Conservation (phyloP, 371 early-diverging fungal genomes). For the Sporodiniella umbellata region DNA sequence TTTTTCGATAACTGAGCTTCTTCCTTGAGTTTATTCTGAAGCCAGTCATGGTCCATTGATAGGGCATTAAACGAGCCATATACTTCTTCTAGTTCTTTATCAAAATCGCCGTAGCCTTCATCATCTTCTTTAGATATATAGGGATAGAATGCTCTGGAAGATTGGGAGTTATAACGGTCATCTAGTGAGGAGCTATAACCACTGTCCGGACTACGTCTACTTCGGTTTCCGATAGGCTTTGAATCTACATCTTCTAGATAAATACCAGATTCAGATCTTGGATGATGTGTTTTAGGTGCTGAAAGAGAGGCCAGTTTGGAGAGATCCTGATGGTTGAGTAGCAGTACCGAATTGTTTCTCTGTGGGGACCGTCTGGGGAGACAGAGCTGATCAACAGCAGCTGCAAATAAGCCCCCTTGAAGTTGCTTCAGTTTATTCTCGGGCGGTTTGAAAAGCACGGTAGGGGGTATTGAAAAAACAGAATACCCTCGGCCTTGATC, state of each 20-base stretch:
- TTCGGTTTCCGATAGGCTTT: constrained; percentile 9
- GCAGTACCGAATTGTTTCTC: constrained; percentile 32
- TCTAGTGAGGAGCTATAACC: constrained; percentile 40
- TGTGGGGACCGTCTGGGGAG: neutral
- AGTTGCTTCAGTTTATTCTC: constrained; percentile 59
- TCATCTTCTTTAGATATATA: constrained; percentile 7
- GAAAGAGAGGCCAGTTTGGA: neutral
- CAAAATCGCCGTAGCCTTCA: constrained; percentile 22
- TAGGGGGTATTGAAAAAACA: constrained; percentile 76
- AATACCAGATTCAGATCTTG: constrained; percentile 4
- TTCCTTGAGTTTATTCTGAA: neutral
- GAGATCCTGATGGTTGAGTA: constrained; percentile 6
- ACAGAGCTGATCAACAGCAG: constrained; percentile 13
- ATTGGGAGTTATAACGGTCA: constrained; percentile 29
- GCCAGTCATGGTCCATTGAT: constrained; percentile 10
- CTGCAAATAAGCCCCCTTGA: constrained; percentile 32
- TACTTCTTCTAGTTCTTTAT: constrained; percentile 32
- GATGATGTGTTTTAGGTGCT: constrained; percentile 2
- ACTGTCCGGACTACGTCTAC: constrained; percentile 38
- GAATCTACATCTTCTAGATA: constrained; percentile 31
- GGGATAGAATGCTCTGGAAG: constrained; percentile 3
- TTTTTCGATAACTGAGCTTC: neutral
- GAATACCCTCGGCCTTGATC: constrained; percentile 72
- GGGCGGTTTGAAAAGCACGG: constrained; percentile 79
- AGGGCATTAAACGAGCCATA: constrained; percentile 27